Conservation (phyloP, 208 protist species). For the Crithidia acanthocephali region DNA sequence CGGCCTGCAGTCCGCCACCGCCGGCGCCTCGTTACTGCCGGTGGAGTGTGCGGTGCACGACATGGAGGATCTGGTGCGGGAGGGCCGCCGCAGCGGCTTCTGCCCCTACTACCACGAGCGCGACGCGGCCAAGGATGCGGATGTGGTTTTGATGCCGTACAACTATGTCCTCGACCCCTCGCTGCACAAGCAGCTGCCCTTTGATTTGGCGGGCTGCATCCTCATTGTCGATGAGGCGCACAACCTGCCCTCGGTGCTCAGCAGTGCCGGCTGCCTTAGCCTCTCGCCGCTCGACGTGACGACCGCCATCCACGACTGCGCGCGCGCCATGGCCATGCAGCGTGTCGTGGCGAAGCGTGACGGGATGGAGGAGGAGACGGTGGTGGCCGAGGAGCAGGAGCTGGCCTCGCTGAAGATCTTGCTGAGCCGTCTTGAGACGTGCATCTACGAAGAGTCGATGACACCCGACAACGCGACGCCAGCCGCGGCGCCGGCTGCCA, state of each 20-base stretch:
- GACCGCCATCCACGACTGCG: slow-evolving; percentile 83
- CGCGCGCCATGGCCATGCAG: slow-evolving; percentile 70
- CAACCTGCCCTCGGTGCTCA: slow-evolving; percentile 92
- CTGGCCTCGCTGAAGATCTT: slow-evolving; percentile 81
- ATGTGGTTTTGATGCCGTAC: slow-evolving; percentile 98
- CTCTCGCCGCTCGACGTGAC: slow-evolving; percentile 73
- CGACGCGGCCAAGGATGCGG: slow-evolving; percentile 76
- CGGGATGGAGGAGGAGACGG: slow-evolving; percentile 27
- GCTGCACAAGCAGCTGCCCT: slow-evolving; percentile 86
- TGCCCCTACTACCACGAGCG: slow-evolving; percentile 97
- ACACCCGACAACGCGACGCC: neutral
- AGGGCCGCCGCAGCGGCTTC: slow-evolving; percentile 70
- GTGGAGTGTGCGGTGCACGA: slow-evolving; percentile 72
- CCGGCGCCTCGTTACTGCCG: slow-evolving; percentile 19
- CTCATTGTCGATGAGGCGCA: slow-evolving; percentile 98
- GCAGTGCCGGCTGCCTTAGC: slow-evolving; percentile 57
- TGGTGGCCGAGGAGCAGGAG: slow-evolving; percentile 61
- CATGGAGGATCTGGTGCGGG: slow-evolving; percentile 94
- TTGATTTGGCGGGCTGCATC: slow-evolving; percentile 78
- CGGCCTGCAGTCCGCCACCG: slow-evolving; percentile 43
- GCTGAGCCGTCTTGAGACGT: slow-evolving; percentile 56
- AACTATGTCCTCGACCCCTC: slow-evolving; percentile 97
- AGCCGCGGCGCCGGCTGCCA: neutral
- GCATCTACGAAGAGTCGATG: slow-evolving; percentile 48
- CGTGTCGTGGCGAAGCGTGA: slow-evolving; percentile 32